Percentiles rank a stretch among this genome's conserved stretches.
Conservation (phyloP, 176 grass and related monocot species). For the Musa acuminata region DNA sequence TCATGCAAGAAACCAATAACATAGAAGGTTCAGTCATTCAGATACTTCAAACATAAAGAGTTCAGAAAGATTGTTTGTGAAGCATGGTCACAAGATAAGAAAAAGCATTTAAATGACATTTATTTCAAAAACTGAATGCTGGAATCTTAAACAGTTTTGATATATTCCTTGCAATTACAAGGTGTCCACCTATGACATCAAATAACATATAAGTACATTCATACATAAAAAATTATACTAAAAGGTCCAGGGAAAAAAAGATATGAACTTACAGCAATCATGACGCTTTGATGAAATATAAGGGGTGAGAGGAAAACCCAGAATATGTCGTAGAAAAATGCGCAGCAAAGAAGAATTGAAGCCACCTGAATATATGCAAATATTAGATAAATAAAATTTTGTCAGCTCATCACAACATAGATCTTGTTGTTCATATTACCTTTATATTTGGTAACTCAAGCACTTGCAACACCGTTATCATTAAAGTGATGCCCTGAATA, state of each 20-base stretch:
- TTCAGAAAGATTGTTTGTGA: no score
- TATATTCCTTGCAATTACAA: no score
- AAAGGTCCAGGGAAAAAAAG: neutral
- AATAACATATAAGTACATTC: no score
- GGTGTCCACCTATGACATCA: no score
- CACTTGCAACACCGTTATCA: constrained; percentile 85
- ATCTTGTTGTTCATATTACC: constrained; percentile 16
- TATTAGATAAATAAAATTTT: neutral
- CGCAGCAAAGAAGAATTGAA: constrained; percentile 52
- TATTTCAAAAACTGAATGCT: no score
- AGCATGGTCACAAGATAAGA: no score
- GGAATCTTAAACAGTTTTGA: no score
- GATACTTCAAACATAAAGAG: no score
- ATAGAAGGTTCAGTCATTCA: no score
- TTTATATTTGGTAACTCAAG: constrained; percentile 77
- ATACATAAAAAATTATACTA: no score
- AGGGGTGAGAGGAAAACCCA: constrained; percentile 97
- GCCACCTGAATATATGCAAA: constrained; percentile 56
- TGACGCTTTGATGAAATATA: constrained; percentile 92
- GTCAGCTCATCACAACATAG: neutral
- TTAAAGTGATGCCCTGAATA: constrained; percentile 73
- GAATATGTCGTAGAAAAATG: constrained; percentile 92
- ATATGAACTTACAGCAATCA: constrained; percentile 63
- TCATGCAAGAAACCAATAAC: no score
- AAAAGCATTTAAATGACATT: no score